Percentiles rank a stretch among this genome's conserved stretches.
Conservation (phyloP, 139 green algal genomes). For the Picochlorum costavermella region DNA sequence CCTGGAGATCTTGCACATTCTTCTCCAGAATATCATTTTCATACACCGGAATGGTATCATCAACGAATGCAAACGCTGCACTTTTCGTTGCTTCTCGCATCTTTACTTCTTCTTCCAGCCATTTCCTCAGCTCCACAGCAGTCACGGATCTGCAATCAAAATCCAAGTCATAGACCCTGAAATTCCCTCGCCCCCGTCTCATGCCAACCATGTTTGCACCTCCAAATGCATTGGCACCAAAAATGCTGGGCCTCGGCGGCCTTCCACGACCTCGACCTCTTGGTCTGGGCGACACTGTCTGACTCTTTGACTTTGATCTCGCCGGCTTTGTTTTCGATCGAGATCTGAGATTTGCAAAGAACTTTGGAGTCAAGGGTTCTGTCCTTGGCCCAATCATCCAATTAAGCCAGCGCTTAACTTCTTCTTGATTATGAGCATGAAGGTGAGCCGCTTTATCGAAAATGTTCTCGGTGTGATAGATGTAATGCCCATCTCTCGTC, state of each 20-base stretch:
- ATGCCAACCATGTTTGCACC: neutral
- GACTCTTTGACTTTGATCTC: conserved; percentile 1
- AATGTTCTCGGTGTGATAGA: conserved; percentile 24
- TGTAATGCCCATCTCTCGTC: conserved; percentile 46
- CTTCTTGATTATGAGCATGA: conserved; percentile 10
- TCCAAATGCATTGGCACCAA: neutral
- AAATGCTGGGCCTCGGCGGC: neutral
- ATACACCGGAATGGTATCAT: neutral
- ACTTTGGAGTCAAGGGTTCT: neutral
- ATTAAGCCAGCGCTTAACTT: conserved; percentile 11
- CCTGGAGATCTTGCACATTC: neutral
- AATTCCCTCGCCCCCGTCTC: neutral
- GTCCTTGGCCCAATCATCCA: conserved; percentile 1
- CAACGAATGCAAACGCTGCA: conserved; percentile 13
- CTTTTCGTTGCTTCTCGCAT: conserved; percentile 15
- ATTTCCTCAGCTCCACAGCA: conserved; percentile 15
- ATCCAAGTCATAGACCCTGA: conserved; percentile 7
- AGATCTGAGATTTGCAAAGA: neutral
- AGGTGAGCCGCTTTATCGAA: conserved; percentile 20
- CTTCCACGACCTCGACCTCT: neutral
- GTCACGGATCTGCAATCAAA: conserved; percentile 14
- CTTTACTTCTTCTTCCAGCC: conserved; percentile 20
- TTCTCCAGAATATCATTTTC: neutral
- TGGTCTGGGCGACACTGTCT: neutral
- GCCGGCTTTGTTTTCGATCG: neutral